Evolutionary conservation across 1,284 basidiomycete genomes (phyloP).

Genomic region (Trametes sp.): DNA sequence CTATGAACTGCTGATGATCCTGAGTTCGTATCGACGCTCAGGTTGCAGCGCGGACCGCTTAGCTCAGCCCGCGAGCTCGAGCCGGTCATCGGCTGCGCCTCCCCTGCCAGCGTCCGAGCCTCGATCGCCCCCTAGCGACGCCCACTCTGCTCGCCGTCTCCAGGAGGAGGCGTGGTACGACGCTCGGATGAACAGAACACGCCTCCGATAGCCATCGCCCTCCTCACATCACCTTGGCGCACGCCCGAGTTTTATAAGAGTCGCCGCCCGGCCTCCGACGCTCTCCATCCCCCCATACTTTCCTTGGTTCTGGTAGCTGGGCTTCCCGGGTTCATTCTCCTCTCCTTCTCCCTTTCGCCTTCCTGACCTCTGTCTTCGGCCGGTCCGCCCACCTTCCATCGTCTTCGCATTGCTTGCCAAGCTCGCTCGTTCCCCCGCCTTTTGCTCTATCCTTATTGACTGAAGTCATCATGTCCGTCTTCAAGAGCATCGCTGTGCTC

Average conservation of each 20-base stretch:
- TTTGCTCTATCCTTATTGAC: constrained; percentile 14
- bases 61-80: constrained; percentile 1
- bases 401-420: constrained; percentile 7
- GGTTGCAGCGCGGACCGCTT: constrained; percentile 6
- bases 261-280: not conserved
- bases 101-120: constrained; percentile 1
- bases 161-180: constrained; percentile 5
- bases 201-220: constrained; percentile 4
- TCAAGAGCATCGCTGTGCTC: constrained; percentile 18
- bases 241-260: constrained; percentile 8
- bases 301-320: constrained; percentile 24
- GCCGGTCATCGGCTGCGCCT: constrained; percentile 10
- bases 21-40: not conserved
- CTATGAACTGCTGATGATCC: not conserved
- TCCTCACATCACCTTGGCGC: constrained; percentile 3
- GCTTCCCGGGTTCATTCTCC: constrained; percentile 14
- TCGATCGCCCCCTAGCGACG: constrained; percentile 11
- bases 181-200: constrained; percentile 4
- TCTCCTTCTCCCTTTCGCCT: constrained; percentile 14
- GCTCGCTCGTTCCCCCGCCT: constrained; percentile 12
- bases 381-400: constrained; percentile 19
- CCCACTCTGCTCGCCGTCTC: constrained; percentile 2
- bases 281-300: constrained; percentile 15
- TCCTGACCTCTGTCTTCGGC: constrained; percentile 14
- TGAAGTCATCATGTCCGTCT: constrained; percentile 6